A percentile compares a stretch with the other conserved stretches of the same genome.
Conservation (phyloP, 2,329 filamentous ascomycete genomes). For the Aureobasidium sp. region DNA sequence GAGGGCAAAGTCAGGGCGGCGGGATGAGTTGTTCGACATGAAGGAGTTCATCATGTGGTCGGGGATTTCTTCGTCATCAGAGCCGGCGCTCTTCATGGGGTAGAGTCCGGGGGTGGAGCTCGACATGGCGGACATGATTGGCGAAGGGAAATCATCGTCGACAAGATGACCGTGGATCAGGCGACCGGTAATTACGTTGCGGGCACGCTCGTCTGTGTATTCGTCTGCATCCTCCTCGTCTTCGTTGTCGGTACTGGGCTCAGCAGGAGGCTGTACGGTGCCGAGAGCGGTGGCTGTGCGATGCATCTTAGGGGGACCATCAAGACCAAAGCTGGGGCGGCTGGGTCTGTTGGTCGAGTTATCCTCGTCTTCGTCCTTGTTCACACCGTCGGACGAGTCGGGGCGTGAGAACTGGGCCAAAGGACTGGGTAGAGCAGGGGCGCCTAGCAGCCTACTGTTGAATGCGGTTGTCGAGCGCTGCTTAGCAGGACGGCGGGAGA, state of each 20-base stretch:
- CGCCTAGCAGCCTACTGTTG: constrained; percentile 23
- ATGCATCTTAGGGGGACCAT: constrained; percentile 16
- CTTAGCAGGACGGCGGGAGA: constrained; percentile 11
- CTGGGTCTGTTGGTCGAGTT: neutral
- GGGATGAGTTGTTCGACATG: constrained; percentile 73
- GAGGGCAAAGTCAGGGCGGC: constrained; percentile 49
- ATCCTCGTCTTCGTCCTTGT: neutral
- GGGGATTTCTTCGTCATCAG: constrained; percentile 48
- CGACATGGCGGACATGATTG: constrained; percentile 57
- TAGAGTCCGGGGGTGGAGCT: constrained; percentile 48
- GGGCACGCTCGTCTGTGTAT: constrained; percentile 51
- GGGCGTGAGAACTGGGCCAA: constrained; percentile 27
- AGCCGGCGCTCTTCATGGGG: constrained; percentile 33
- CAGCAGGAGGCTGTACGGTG: constrained; percentile 20
- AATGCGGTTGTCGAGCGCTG: constrained; percentile 21
- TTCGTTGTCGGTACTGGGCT: constrained; percentile 28
- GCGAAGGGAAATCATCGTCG: constrained; percentile 83
- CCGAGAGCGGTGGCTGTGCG: constrained; percentile 24
- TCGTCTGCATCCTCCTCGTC: constrained; percentile 25
- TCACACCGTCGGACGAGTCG: constrained; percentile 21
- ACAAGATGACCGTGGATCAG: constrained; percentile 93
- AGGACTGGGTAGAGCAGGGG: constrained; percentile 25
- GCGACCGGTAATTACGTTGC: constrained; percentile 85
- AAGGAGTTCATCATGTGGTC: constrained; percentile 80
- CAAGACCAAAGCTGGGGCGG: neutral